A percentile compares a stretch with the other conserved stretches of the same genome.
Conservation (phyloP, 2,329 filamentous ascomycete genomes). For the Sarocladium oryzae region DNA sequence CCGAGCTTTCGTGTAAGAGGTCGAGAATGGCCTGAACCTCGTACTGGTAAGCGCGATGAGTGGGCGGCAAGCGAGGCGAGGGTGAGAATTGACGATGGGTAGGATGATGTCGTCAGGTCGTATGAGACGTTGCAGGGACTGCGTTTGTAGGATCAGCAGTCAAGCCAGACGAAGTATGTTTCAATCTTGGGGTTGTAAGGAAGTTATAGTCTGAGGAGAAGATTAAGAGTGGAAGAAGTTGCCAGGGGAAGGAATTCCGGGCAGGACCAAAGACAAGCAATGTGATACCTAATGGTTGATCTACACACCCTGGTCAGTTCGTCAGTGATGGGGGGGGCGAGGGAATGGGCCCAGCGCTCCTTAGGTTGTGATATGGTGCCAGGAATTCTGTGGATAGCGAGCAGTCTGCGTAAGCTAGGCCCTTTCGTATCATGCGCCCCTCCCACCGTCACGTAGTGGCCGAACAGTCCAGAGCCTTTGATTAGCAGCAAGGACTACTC, state of each 20-base stretch:
- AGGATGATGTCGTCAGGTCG: not conserved
- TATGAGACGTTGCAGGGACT: not conserved
- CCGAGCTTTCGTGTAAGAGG: no score
- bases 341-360: not conserved
- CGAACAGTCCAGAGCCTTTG: slow-evolving; percentile 1
- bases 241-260: not conserved
- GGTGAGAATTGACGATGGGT: no score
- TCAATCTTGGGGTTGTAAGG: not conserved
- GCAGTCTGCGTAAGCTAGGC: slow-evolving; percentile 6
- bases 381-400: slow-evolving; percentile 1
- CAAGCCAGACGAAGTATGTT: not conserved
- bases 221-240: not conserved
- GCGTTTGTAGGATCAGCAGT: not conserved
- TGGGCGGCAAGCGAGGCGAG: no score
- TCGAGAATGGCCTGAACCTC: no score
- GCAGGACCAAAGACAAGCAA: slow-evolving; percentile 3
- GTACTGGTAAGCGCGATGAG: no score
- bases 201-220: not conserved
- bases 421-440: slow-evolving; percentile 8
- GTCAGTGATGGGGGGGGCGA: not conserved
- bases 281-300: slow-evolving; percentile 6
- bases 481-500: not conserved
- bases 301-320: slow-evolving; percentile 1
- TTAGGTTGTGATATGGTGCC: not conserved
- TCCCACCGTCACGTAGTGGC: slow-evolving; percentile 6